Evolutionary conservation across 495 filamentous ascomycete genomes (phyloP), one percentile per base, ranked within the genome.

Genomic region (Amorphotheca resinae): DNA sequence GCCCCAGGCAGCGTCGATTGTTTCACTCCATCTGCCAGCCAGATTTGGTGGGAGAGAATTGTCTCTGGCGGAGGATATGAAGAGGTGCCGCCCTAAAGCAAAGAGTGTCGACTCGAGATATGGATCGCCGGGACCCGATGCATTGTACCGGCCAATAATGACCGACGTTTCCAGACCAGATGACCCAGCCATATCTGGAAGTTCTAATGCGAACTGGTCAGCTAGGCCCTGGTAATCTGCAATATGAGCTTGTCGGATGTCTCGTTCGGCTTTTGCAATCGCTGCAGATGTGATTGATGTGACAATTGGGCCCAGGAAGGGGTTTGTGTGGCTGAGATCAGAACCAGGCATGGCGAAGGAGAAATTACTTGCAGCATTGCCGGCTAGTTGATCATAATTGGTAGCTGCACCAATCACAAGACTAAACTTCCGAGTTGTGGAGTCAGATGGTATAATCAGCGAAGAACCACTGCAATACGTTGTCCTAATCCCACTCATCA

Each of bases 51-150:
- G 47, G 15, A 50, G 59, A 2, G 63, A 64, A 33, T 63, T 63
- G 1, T 55, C 44, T 3, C 70, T 57, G 4, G 54, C 58, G 9
- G 64, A 61, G 0, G 56, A 50, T 4, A 72, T 68, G 16, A 73
- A 61, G 2, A 74, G 54, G 41, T 72, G 64, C 9, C 63, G 55
- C 9, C 60, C 64, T 32, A 60, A 67, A 38, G 66, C 64, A n/a
- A 70, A 63, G 1, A 70, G 46, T 15, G 69, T 49, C 0, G 55
- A 56, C 42, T 72, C 68, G 0, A 70, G 30, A 18, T 60, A 70
- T 0, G 68, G 66, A 28, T 72, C 57, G 0, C 68, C 64, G 1
- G 51, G 42, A 1, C 34, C 25, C 4, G 2, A 18, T 5, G 45
- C 48, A 30, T 51, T 41, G 48, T 69, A 70, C 8, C 43, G 42